These are phyloP conservation scores for Scheffersomyces amazonensis DNA, from an alignment of 805 yeast species.

Conservation along the genomic window DNA sequence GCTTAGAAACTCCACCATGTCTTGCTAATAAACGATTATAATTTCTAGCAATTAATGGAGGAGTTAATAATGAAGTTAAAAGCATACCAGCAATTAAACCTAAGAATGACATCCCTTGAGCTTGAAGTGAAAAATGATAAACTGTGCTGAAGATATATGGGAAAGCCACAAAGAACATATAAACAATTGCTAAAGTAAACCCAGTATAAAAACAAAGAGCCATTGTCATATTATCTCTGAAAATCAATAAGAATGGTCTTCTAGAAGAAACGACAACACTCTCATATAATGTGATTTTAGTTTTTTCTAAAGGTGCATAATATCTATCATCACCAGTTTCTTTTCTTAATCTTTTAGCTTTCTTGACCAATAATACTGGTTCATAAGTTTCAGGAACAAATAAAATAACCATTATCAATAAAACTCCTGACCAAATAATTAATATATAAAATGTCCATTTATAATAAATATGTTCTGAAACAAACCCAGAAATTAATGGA, in stretches of 20 bases:
- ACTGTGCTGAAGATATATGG: conserved; percentile 40
- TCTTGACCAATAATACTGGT: conserved; percentile 19
- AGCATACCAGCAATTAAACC: conserved; percentile 37
- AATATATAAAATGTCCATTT: conserved; percentile 25
- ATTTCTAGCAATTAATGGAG: conserved; percentile 16
- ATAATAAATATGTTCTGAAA: conserved; percentile 14
- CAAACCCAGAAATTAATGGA: conserved; percentile 25
- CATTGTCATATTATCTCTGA: conserved; percentile 25
- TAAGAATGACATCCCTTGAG: conserved; percentile 28
- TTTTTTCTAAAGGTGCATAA: conserved; percentile 41
- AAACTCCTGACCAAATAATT: conserved; percentile 21
- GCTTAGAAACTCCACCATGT: conserved; percentile 48
- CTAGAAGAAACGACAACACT: conserved; percentile 17
- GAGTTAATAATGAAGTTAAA: conserved; percentile 26
- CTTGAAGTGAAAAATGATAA: conserved; percentile 22
- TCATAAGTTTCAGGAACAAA: conserved; percentile 29
- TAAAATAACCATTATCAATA: conserved; percentile 14
- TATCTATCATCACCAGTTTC: conserved; percentile 33
- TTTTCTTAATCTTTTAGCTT: conserved; percentile 23
- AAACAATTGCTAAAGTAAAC: conserved; percentile 43
- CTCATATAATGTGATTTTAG: conserved; percentile 11
- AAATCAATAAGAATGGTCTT: conserved; percentile 22
- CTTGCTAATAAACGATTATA: conserved; percentile 31
- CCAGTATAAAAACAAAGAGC: conserved; percentile 38
- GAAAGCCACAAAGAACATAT: conserved; percentile 39